Percentiles rank a stretch among this genome's conserved stretches.
These are phyloP conservation scores for Gnomoniopsis smithogilvyi DNA, from an alignment of 2,329 filamentous ascomycete genomes.

Conservation along the genomic window DNA sequence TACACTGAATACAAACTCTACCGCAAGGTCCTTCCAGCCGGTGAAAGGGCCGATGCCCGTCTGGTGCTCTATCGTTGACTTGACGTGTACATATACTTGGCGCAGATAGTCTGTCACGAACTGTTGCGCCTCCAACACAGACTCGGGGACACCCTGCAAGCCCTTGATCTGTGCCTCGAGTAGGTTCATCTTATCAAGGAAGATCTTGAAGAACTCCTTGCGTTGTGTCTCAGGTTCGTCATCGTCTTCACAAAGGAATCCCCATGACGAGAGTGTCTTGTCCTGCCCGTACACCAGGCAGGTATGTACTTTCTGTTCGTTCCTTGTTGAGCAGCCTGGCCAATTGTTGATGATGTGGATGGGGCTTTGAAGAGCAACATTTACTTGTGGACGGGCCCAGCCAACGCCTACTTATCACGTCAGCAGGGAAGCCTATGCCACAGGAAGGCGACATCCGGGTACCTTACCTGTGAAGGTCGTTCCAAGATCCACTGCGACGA, in stretches of 20 bases:
- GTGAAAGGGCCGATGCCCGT: conserved; percentile 32
- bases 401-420: conserved; percentile 29
- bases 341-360: conserved; percentile 49
- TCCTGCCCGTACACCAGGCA: conserved; percentile 42
- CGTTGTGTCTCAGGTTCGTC: conserved; percentile 34
- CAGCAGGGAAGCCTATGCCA: background rate
- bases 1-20: conserved; percentile 55
- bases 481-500: conserved; percentile 42
- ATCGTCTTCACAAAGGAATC: conserved; percentile 48
- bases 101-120: conserved; percentile 48
- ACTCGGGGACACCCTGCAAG: conserved; percentile 38
- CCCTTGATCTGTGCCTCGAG: conserved; percentile 39
- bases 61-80: conserved; percentile 39
- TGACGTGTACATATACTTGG: conserved; percentile 47
- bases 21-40: conserved; percentile 41
- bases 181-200: conserved; percentile 44
- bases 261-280: conserved; percentile 45
- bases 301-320: conserved; percentile 54
- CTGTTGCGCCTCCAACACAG: conserved; percentile 39
- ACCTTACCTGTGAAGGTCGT: conserved; percentile 42
- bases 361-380: conserved; percentile 32
- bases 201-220: conserved; percentile 55
- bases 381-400: conserved; percentile 28
- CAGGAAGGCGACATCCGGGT: background rate
- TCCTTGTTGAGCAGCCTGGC: conserved; percentile 49